These are phyloP conservation scores for Phialophora verrucosa DNA, from an alignment of 2,329 filamentous ascomycete genomes.

Conservation along the genomic window DNA sequence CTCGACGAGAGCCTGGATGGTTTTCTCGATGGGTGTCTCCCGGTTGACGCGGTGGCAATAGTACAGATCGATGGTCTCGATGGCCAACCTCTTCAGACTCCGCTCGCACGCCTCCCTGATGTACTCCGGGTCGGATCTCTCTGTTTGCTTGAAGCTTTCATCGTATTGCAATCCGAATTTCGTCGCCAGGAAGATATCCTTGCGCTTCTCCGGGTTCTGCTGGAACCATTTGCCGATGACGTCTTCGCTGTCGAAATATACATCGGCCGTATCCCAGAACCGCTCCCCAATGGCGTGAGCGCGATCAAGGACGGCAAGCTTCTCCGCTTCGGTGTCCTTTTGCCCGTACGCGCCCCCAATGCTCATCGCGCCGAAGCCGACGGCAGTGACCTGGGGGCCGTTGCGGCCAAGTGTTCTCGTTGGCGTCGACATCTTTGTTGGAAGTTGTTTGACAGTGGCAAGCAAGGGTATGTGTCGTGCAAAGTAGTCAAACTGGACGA, in stretches of 20 bases:
- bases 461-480: background rate
- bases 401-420: constrained; percentile 7
- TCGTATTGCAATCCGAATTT: constrained; percentile 25
- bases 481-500: background rate
- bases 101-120: constrained; percentile 45
- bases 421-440: constrained; percentile 1
- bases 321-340: constrained; percentile 3
- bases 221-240: constrained; percentile 41
- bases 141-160: constrained; percentile 36
- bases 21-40: constrained; percentile 53
- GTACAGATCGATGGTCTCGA: constrained; percentile 50
- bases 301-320: constrained; percentile 42
- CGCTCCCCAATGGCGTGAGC: constrained; percentile 39
- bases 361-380: constrained; percentile 7
- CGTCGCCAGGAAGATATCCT: constrained; percentile 35
- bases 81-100: constrained; percentile 46
- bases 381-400: constrained; percentile 5
- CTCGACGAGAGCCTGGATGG: constrained; percentile 51
- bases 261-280: constrained; percentile 44
- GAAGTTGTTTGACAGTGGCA: background rate
- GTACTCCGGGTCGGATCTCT: constrained; percentile 44
- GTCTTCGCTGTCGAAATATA: constrained; percentile 44
- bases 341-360: constrained; percentile 3
- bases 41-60: constrained; percentile 54
- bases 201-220: constrained; percentile 30